phyloP scores from a whole-genome alignment of 495 filamentous ascomycete species.

The Aspergillus haitiensis region DNA sequence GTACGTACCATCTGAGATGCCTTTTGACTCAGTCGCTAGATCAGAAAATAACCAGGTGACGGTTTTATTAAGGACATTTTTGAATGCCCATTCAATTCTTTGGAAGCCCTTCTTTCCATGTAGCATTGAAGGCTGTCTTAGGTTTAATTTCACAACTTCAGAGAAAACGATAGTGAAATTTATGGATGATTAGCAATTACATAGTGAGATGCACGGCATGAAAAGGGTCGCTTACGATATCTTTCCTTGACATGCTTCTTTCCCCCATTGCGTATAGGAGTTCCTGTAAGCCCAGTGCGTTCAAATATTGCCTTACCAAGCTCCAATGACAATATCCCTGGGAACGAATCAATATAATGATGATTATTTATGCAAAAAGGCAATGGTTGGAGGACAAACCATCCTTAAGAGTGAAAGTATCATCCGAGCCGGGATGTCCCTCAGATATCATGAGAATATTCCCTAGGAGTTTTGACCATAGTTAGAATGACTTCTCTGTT shows the following conservation, averaged over 20 bases:
- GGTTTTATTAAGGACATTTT: slow-evolving; percentile 72
- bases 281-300: slow-evolving; percentile 76
- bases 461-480: slow-evolving; percentile 48
- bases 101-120: slow-evolving; percentile 92
- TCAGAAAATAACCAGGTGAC: slow-evolving; percentile 83
- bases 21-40: slow-evolving; percentile 34
- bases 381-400: slow-evolving; percentile 46
- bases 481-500: neutral
- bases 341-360: slow-evolving; percentile 13
- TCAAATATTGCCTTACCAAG: slow-evolving; percentile 86
- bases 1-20: slow-evolving; percentile 31
- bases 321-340: slow-evolving; percentile 72
- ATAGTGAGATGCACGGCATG: neutral
- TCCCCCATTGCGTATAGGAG: slow-evolving; percentile 59
- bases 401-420: slow-evolving; percentile 70
- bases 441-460: slow-evolving; percentile 90
- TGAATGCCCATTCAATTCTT: slow-evolving; percentile 78
- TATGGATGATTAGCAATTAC: neutral
- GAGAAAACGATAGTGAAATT: neutral
- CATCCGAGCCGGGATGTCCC: slow-evolving; percentile 75
- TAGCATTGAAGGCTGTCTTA: slow-evolving; percentile 77
- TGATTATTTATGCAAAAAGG: neutral
- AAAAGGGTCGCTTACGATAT: slow-evolving; percentile 45
- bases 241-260: slow-evolving; percentile 61
- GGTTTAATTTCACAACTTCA: slow-evolving; percentile 76